Conservation (phyloP, 306 rosid genomes). For the Lathyrus aphaca region DNA sequence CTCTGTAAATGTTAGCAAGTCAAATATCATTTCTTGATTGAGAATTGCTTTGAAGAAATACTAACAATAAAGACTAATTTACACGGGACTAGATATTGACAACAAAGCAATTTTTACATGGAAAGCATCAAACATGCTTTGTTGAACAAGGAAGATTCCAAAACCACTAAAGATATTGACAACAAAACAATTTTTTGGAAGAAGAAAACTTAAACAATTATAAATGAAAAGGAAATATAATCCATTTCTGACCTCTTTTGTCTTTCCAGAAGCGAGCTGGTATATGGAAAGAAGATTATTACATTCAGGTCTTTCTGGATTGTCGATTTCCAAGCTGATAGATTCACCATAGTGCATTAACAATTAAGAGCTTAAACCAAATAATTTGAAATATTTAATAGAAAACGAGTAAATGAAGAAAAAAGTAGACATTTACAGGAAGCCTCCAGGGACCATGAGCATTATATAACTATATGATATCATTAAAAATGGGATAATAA, state of each 20-base stretch:
- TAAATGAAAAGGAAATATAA: constrained; percentile 7
- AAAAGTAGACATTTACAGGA: constrained; percentile 13
- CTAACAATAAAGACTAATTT: not conserved
- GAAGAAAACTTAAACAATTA: not conserved
- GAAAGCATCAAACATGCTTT: constrained; percentile 20
- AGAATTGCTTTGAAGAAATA: constrained; percentile 12
- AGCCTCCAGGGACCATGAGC: constrained; percentile 33
- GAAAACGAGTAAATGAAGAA: constrained; percentile 16
- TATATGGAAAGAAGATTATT: constrained; percentile 90
- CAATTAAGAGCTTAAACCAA: constrained; percentile 32
- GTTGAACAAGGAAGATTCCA: constrained; percentile 24
- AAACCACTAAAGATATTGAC: constrained; percentile 24
- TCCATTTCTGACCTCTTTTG: constrained; percentile 72
- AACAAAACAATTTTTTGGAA: no score
- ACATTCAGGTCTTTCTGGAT: constrained; percentile 96
- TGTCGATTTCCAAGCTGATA: constrained; percentile 82
- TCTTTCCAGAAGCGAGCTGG: constrained; percentile 75
- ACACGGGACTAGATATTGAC: no score
- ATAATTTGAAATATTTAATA: constrained; percentile 8
- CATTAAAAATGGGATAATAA: constrained; percentile 36
- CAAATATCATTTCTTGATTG: constrained; percentile 19
- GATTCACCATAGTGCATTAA: constrained; percentile 40
- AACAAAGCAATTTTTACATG: not conserved
- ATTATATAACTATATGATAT: constrained; percentile 36
- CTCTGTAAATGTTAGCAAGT: constrained; percentile 16